A percentile compares a stretch with the other conserved stretches of the same genome.
Conservation (phyloP, 345 rosid species). For the Linum lewisii region DNA sequence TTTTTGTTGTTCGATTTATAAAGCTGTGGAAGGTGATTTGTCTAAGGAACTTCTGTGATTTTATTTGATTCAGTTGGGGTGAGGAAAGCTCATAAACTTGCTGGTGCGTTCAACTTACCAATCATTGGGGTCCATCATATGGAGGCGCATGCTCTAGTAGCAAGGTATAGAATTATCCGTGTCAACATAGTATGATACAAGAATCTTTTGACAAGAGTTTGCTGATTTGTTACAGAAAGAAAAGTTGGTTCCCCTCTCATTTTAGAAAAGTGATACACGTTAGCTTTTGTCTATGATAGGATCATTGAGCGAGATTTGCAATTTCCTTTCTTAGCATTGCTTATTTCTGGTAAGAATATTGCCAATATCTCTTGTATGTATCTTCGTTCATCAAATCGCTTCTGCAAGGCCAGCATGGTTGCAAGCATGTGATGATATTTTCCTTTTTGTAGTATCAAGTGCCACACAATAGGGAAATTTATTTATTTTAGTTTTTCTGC, state of each 20-base stretch:
- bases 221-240: background rate
- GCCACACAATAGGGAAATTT: background rate
- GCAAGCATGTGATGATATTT: background rate
- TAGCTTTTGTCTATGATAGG: constrained; percentile 27
- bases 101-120: constrained; percentile 59
- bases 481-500: no score
- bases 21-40: background rate
- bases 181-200: background rate
- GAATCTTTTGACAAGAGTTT: background rate
- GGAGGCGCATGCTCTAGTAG: constrained; percentile 96
- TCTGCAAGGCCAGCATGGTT: background rate
- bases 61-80: constrained; percentile 65
- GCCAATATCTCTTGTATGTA: background rate
- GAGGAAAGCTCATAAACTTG: constrained; percentile 72
- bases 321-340: constrained; percentile 90
- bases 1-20: background rate
- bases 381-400: background rate
- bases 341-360: constrained; percentile 61
- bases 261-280: background rate
- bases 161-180: constrained; percentile 37
- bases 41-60: no score
- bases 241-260: background rate
- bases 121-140: constrained; percentile 81
- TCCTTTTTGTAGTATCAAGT: constrained; percentile 1
- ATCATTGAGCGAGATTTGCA: constrained; percentile 56